These are phyloP conservation scores for Aureobasidium lini DNA, from an alignment of 2,329 filamentous ascomycete species.

Conservation along the genomic window DNA sequence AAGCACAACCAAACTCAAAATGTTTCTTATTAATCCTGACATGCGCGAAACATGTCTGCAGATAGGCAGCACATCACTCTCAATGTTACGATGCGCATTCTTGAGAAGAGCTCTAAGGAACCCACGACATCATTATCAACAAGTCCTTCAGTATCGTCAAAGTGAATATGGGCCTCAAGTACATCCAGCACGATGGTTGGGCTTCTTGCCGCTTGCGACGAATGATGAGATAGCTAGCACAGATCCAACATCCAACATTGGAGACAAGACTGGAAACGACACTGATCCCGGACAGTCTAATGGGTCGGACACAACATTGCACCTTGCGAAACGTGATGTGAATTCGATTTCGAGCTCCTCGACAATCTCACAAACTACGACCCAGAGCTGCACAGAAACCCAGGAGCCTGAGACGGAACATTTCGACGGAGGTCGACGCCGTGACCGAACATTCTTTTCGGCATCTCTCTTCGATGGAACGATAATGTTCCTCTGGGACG, in stretches of 20 bases:
- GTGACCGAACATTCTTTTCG: not conserved
- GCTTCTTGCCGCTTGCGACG: not conserved
- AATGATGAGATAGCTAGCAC: not conserved
- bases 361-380: too few species aligned
- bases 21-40: not conserved
- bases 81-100: conserved; percentile 3
- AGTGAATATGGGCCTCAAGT: not conserved
- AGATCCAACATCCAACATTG: not conserved
- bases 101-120: not conserved
- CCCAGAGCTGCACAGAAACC: too few species aligned
- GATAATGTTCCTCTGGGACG: not conserved
- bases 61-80: not conserved
- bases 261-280: not conserved
- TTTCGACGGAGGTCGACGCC: not conserved
- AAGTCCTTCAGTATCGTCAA: not conserved
- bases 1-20: not conserved
- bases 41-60: not conserved
- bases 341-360: too few species aligned
- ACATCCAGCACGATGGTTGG: not conserved
- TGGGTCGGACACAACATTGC: not conserved
- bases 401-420: not conserved
- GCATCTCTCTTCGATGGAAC: not conserved
- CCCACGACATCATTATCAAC: not conserved
- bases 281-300: not conserved
- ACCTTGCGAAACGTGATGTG: too few species aligned